Base-by-base conservation (phyloP, 2,329 filamentous ascomycete genomes). In the Stromatinia cepivora region DNA sequence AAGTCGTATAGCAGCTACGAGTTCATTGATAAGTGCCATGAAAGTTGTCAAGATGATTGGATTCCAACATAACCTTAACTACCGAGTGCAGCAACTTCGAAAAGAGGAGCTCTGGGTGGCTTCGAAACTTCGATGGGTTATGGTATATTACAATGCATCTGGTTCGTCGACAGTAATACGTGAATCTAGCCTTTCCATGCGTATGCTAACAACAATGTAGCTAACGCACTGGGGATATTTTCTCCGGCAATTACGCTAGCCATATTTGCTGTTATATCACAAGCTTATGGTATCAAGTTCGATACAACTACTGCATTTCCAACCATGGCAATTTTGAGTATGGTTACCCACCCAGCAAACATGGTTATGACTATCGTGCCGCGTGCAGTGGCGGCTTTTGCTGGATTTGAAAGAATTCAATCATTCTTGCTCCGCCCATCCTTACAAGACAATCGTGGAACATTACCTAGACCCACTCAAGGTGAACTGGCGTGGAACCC, bases 11-110 rank as follows among this genome's bases (percentile, higher is more conserved):
- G 76, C 80, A 5, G 73, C 77, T 39, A 80, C 79, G 5, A 79
- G 74, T 31, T 72, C 77, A 1, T 75, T 81, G 45, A 70, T 84
- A 8, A 72, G 74, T 4, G 75, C 78, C 0, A 79, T 82, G 34
- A 82, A 81, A 62, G 75, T 71, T 4, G 70, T 83, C n/a, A 83
- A 82, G 69, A 80, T 81, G 76, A 75, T 82, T 36, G 72, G 73
- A 3, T 66, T 74, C 11, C 45, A 64, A 22, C 22, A 69, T 7
- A 56, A 20, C 9, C 53, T 72, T 42, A 59, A 42, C 8, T 3
- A 52, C 11, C 57, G 52, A 22, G 62, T 73, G 15, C 56, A 56
- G 17, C 17, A 67, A 13, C 61, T 72, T 25, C 66, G 71, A 8
- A 48, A 61, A 13, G 52, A 70, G 15, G 73, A 84, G 66, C 73